Conservation (phyloP, 257 asterid species). For the Solanum chaucha region DNA sequence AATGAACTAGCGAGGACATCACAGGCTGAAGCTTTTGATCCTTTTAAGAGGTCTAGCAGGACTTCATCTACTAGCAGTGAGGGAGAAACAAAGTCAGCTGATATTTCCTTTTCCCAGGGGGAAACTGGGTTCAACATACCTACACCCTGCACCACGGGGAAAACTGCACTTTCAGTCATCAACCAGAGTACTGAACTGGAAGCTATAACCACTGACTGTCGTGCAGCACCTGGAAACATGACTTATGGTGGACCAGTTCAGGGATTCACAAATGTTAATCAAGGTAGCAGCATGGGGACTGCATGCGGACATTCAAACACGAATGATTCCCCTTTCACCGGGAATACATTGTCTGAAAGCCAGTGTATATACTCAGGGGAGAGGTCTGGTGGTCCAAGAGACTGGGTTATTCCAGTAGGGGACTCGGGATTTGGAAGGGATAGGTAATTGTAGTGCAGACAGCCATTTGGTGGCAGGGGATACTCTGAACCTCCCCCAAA, state of each 20-base stretch:
- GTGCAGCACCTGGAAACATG: slow-evolving; percentile 48
- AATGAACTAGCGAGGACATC: slow-evolving; percentile 18
- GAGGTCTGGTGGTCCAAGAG: slow-evolving; percentile 60
- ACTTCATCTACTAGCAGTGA: slow-evolving; percentile 13
- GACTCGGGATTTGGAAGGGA: slow-evolving; percentile 49
- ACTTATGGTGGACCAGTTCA: slow-evolving; percentile 53
- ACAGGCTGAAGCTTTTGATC: slow-evolving; percentile 31
- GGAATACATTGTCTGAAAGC: slow-evolving; percentile 48
- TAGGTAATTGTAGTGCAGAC: slow-evolving; percentile 34
- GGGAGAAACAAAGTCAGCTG: neutral
- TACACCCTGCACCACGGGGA: slow-evolving; percentile 14
- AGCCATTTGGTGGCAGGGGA: slow-evolving; percentile 46
- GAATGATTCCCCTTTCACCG: slow-evolving; percentile 29
- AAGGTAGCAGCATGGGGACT: slow-evolving; percentile 32
- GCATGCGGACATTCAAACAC: slow-evolving; percentile 38
- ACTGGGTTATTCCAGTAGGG: slow-evolving; percentile 46
- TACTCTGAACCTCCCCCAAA: slow-evolving; percentile 50
- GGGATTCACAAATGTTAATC: slow-evolving; percentile 39
- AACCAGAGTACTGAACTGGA: slow-evolving; percentile 29
- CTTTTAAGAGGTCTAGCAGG: slow-evolving; percentile 26
- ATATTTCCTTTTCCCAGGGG: neutral
- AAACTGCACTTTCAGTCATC: slow-evolving; percentile 20
- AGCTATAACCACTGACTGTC: slow-evolving; percentile 34
- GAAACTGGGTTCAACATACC: slow-evolving; percentile 14
- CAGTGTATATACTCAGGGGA: slow-evolving; percentile 55